phyloP scores from a whole-genome alignment of 2,329 filamentous ascomycete species.

The Fusarium sulawesiense region DNA sequence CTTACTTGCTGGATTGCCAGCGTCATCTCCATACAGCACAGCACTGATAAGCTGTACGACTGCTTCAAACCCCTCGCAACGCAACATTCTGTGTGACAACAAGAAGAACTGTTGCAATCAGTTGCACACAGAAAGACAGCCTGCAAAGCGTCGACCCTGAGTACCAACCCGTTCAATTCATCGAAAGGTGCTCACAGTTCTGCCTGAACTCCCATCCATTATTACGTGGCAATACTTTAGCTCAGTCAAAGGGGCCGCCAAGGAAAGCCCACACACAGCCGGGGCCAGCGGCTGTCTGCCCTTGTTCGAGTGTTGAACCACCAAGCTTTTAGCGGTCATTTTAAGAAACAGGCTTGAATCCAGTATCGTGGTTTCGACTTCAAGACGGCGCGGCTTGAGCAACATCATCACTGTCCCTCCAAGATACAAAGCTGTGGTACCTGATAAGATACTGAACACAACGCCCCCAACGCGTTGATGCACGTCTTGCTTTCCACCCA shows the following conservation, averaged over 20 bases:
- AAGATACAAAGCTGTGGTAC: not conserved
- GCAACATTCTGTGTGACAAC: slow-evolving; percentile 17
- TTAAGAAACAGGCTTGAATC: not conserved
- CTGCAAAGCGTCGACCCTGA: slow-evolving; percentile 20
- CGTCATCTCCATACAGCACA: slow-evolving; percentile 42
- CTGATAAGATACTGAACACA: not conserved
- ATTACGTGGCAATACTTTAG: slow-evolving; percentile 48
- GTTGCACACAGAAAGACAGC: slow-evolving; percentile 1
- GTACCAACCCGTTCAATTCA: slow-evolving; percentile 2
- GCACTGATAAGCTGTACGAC: slow-evolving; percentile 26
- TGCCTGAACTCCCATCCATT: slow-evolving; percentile 40
- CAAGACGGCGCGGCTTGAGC: slow-evolving; percentile 9
- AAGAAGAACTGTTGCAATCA: slow-evolving; percentile 14
- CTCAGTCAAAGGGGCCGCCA: slow-evolving; percentile 46
- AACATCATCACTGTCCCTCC: not conserved
- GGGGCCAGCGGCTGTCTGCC: slow-evolving; percentile 39
- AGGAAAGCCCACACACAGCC: slow-evolving; percentile 38
- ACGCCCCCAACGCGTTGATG: slow-evolving; percentile 17
- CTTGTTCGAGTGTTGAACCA: slow-evolving; percentile 32
- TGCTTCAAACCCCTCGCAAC: slow-evolving; percentile 26
- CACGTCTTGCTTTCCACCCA: slow-evolving; percentile 23
- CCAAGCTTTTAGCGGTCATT: slow-evolving; percentile 11
- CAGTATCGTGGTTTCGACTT: slow-evolving; percentile 12
- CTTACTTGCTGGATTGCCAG: slow-evolving; percentile 29
- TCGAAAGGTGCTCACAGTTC: slow-evolving; percentile 26